A percentile compares a stretch with the other conserved stretches of the same genome.
Conservation (phyloP, 495 filamentous ascomycete genomes). For the Tuber calosporum region DNA sequence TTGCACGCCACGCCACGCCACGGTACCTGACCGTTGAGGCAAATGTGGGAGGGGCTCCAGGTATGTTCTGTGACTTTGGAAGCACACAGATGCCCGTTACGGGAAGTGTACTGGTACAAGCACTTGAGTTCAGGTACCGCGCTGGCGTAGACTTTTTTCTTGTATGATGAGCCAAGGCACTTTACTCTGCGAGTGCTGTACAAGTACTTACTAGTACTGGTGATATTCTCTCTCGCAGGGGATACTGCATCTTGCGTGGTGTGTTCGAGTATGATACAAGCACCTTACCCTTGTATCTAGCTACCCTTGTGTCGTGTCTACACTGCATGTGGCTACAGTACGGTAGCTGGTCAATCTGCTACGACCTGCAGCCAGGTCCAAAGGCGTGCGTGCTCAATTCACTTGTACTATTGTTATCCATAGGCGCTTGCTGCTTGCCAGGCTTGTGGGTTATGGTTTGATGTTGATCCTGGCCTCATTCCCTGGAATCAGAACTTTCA, state of each 20-base stretch:
- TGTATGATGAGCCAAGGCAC: not conserved
- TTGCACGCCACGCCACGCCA: not conserved
- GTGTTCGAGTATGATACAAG: too few species aligned
- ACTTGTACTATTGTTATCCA: conserved; percentile 6
- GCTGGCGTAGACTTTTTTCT: too few species aligned
- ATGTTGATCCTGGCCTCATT: not conserved
- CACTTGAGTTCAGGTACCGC: not conserved
- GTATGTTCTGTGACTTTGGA: not conserved
- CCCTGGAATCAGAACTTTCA: not conserved
- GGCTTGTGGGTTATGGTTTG: not conserved
- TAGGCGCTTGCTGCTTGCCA: not conserved
- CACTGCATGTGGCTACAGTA: too few species aligned
- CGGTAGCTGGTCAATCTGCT: not conserved
- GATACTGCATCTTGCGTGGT: too few species aligned
- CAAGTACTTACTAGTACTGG: too few species aligned
- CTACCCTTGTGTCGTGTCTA: not conserved
- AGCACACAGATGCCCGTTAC: not conserved
- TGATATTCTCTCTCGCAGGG: not conserved
- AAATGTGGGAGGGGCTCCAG: not conserved
- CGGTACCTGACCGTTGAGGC: not conserved
- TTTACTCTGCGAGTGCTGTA: too few species aligned
- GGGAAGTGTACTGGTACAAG: not conserved
- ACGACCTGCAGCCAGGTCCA: not conserved
- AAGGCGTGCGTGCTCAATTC: not conserved
- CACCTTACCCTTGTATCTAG: too few species aligned